phyloP scores from a whole-genome alignment of 768 basidiomycete genomes.

The button mushroom (Agaricus bisporus) region DNA sequence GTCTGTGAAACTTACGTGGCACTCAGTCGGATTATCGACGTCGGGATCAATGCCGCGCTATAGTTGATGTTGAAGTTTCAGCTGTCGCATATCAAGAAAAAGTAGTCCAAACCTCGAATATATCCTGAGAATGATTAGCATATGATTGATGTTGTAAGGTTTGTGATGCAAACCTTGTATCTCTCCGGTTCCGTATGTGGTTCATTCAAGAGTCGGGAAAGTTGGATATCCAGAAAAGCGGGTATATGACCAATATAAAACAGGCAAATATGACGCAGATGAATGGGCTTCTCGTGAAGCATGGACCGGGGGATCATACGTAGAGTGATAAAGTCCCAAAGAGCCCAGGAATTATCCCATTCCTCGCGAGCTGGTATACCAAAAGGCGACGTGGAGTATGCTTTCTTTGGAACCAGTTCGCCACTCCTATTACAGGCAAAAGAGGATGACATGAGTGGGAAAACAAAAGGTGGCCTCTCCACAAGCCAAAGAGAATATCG shows the following conservation, averaged over 20 bases:
- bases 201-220: conserved; percentile 69
- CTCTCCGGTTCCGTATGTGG: conserved; percentile 78
- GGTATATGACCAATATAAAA: conserved; percentile 97
- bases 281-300: conserved; percentile 87
- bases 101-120: conserved; percentile 51
- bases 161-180: conserved; percentile 49
- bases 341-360: conserved; percentile 80
- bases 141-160: conserved; percentile 11
- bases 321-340: conserved; percentile 82
- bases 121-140: conserved; percentile 37
- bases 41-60: conserved; percentile 94
- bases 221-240: conserved; percentile 85
- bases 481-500: conserved; percentile 88
- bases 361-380: conserved; percentile 69
- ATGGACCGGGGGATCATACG: conserved; percentile 85
- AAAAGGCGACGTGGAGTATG: conserved; percentile 36
- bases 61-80: neutral
- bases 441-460: conserved; percentile 53
- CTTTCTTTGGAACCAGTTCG: neutral
- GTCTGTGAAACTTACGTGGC: conserved; percentile 54
- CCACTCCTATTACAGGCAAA: conserved; percentile 13
- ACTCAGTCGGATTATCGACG: conserved; percentile 83
- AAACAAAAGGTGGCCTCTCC: conserved; percentile 77
- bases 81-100: neutral
- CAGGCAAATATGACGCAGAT: conserved; percentile 92